phyloP scores from a whole-genome alignment of 345 rosid genomes.

The Aquilaria yunnanensis region DNA sequence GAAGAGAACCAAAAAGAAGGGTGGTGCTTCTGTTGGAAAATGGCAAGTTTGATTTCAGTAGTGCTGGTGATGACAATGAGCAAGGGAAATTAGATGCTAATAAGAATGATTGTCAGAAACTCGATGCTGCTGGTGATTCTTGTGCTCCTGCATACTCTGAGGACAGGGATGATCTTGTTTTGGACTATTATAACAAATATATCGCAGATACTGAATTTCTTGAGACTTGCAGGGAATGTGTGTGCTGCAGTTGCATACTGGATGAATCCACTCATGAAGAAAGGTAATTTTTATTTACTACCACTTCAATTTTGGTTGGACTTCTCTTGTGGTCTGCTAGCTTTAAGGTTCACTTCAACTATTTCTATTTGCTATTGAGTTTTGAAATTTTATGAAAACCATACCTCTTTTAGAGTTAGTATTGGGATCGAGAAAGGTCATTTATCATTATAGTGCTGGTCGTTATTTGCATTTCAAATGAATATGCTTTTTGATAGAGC shows the following conservation, averaged over 20 bases:
- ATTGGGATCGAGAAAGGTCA: no score
- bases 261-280: constrained; percentile 49
- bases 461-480: no score
- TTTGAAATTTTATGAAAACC: no score
- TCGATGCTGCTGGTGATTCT: constrained; percentile 20
- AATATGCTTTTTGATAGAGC: no score
- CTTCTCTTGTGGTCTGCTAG: no score
- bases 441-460: no score
- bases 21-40: constrained; percentile 39
- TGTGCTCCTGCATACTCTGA: constrained; percentile 23
- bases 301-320: not conserved
- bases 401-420: no score
- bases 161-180: constrained; percentile 47
- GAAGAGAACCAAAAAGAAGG: constrained; percentile 54
- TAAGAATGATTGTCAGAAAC: constrained; percentile 15
- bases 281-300: constrained; percentile 31
- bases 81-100: constrained; percentile 7
- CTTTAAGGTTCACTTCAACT: no score
- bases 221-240: constrained; percentile 53
- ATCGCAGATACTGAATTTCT: constrained; percentile 50
- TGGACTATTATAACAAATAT: constrained; percentile 42
- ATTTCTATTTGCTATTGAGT: no score
- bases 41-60: constrained; percentile 26
- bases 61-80: constrained; percentile 23
- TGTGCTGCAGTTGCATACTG: constrained; percentile 61